Base-by-base conservation (phyloP, 2,329 filamentous ascomycete genomes). In the Cercospora zeina region DNA sequence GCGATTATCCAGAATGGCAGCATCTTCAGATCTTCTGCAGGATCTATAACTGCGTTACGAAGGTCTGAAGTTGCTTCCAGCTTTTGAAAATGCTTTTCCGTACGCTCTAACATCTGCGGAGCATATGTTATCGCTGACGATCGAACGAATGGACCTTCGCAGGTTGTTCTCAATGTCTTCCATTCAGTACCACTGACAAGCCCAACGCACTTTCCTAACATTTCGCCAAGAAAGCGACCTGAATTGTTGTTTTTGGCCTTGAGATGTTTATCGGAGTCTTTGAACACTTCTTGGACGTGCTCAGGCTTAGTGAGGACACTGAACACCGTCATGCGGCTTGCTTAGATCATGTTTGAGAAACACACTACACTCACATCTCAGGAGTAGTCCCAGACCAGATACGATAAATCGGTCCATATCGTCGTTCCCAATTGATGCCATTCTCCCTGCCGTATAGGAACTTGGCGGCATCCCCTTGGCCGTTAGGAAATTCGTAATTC, bases 161-260 rank as follows among this genome's bases (percentile, higher is more conserved):
- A 74, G 80, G 21, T 71, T 58, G 2, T 64, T 24, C 36, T 14
- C 16, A 39, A 7, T 4, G 36, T 39, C 36, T 39, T 39, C 36
- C 36, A 39, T 8, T 39, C 36, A 39, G 36, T 39, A 39, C 36
- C 36, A 39, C 36, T 39, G 16, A 39, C 36, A 14, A 39, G 36
- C 1, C 67, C 63, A 45, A 82, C 58, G 62, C 80, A 81, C 51
- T 73, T 59, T 0, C 80, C 80, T 0, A 82, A 73, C 0, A 82
- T 68, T 36, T 77, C 64, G 42, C 74, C 66, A 68, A 81, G 67
- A 1, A 76, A 60, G n/a, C 69, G 78, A 1, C 80, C 80, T 0
- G 74, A 72, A 63, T 81, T 72, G 61, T 79, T 80, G 60, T 75
- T 72, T 2, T 61, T 37, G 1, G 78, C 79, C 64, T 82, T 81